Evolutionary conservation across 352 stramenopile species (phyloP), one percentile per base, ranked within the genome.

Genomic region (Phytophthora constricta): DNA sequence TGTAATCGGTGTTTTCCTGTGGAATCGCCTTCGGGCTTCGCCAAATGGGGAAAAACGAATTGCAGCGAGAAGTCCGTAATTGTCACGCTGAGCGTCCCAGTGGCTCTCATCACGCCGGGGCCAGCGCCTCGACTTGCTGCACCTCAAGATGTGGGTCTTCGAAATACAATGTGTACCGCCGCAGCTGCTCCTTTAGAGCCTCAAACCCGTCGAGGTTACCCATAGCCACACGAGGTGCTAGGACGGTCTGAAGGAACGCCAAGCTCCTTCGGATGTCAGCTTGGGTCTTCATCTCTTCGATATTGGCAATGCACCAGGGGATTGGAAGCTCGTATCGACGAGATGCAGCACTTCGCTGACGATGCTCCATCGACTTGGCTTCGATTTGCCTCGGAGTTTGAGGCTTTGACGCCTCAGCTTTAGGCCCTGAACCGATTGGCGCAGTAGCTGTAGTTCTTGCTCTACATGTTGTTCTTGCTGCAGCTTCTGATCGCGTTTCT

Each of bases 341-440:
- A 62, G 33, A 8, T 34, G 59, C 20, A 68, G 61, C 9, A 62
- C 31, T 20, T 68, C n/a, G 19, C 23, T 62, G 41, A 68, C 46
- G 17, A 69, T 42, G 22, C 2, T 37, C 45, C 52, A 69, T n/a
- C 20, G 34, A 47, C 34, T 63, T 16, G 23, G 22, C 7, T 45
- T 45, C 5, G 42, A 28, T 26, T 54, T 57, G 22, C 56, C 7
- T 1, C 14, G 27, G 2, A 54, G 42, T 4, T 46, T 17, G 2
- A 53, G 17, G 13, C 27, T 20, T 27, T 49, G 34, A 8, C 53
- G 61, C 37, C 58, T 52, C 33, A 69, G 34, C 8, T 51, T 51
- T 5, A 69, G 16, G 3, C 20, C 17, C 4, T 63, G 62, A 10
- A 70, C 17, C 31, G 57, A 47, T 17, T 54, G 50, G 17, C 55